Conservation (phyloP, 305 asterid species). For the Fraxinus greggii region DNA sequence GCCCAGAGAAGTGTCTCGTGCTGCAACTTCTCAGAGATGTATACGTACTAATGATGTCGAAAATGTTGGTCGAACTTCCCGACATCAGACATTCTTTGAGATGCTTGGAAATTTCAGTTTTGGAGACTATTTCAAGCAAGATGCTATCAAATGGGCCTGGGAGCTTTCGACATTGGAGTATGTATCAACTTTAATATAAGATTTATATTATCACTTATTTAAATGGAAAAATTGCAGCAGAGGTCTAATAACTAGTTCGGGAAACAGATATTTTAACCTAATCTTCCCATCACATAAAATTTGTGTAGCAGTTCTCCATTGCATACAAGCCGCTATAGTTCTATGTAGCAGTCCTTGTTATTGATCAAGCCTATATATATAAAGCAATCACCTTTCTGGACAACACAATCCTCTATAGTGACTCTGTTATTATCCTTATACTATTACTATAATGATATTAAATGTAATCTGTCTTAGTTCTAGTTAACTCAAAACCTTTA, state of each 20-base stretch:
- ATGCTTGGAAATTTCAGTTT: conserved; percentile 99
- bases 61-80: conserved; percentile 89
- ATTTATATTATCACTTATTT: conserved; percentile 9
- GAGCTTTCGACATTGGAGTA: conserved; percentile 86
- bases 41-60: conserved; percentile 89
- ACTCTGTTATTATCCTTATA: background rate
- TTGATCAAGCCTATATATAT: background rate
- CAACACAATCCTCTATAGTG: background rate
- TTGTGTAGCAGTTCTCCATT: background rate
- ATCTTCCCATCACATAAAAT: background rate
- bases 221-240: background rate
- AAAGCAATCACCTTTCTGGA: background rate
- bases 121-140: conserved; percentile 94
- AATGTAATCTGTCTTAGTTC: background rate
- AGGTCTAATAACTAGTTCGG: background rate
- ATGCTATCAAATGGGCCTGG: conserved; percentile 97
- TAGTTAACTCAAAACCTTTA: background rate
- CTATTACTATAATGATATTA: background rate
- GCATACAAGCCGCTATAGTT: background rate
- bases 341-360: background rate
- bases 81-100: conserved; percentile 97
- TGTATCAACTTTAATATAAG: conserved; percentile 28
- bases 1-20: conserved; percentile 86
- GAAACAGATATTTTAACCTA: background rate
- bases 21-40: conserved; percentile 93